phyloP scores from a whole-genome alignment of 495 filamentous ascomycete species.

The Neurospora tetrasperma region DNA sequence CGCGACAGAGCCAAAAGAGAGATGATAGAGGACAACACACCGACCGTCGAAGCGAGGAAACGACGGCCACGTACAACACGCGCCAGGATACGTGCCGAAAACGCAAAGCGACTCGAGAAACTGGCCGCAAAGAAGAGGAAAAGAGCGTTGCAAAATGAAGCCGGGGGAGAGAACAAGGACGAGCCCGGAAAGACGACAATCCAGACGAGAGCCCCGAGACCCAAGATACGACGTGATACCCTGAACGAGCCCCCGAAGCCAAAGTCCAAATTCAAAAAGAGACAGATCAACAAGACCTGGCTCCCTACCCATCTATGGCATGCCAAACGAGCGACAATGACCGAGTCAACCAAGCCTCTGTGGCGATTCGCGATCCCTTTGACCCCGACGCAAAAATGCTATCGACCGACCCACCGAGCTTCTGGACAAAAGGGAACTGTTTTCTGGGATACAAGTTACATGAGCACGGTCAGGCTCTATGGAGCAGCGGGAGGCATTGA shows the following conservation, averaged over 20 bases:
- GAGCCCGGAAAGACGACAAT: slow-evolving; percentile 19
- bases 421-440: slow-evolving; percentile 45
- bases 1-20: slow-evolving; percentile 61
- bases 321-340: slow-evolving; percentile 85
- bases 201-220: slow-evolving; percentile 36
- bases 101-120: slow-evolving; percentile 58
- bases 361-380: slow-evolving; percentile 86
- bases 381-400: slow-evolving; percentile 79
- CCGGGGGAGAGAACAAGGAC: slow-evolving; percentile 1
- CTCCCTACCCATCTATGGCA: slow-evolving; percentile 91
- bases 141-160: slow-evolving; percentile 38
- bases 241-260: slow-evolving; percentile 56
- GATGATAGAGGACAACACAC: slow-evolving; percentile 88
- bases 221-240: slow-evolving; percentile 60
- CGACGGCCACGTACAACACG: slow-evolving; percentile 58
- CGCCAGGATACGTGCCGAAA: slow-evolving; percentile 70
- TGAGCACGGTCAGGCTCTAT: slow-evolving; percentile 72
- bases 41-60: slow-evolving; percentile 61
- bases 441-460: slow-evolving; percentile 94
- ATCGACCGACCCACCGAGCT: slow-evolving; percentile 80
- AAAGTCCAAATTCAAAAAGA: slow-evolving; percentile 67
- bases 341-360: slow-evolving; percentile 59
- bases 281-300: slow-evolving; percentile 85
- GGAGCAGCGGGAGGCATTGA: slow-evolving; percentile 54
- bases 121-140: slow-evolving; percentile 50